These are phyloP conservation scores for Pichia sp. DNA, from an alignment of 1,139 yeast species.

Conservation along the genomic window DNA sequence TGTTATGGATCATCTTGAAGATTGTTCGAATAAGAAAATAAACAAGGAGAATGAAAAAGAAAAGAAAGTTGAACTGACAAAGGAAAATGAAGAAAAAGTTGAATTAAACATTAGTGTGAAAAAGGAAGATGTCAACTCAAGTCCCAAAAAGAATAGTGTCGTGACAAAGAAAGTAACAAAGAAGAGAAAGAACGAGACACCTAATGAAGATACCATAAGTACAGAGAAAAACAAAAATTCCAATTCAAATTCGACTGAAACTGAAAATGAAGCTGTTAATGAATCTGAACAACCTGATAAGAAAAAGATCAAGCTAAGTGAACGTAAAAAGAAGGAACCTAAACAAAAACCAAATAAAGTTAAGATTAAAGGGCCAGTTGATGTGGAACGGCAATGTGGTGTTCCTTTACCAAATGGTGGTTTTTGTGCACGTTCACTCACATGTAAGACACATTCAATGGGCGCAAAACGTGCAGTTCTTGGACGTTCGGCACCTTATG, in stretches of 20 bases:
- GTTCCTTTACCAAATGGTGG: slow-evolving; percentile 91
- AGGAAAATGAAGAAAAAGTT: not conserved
- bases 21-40: slow-evolving; percentile 42
- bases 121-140: slow-evolving; percentile 1
- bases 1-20: slow-evolving; percentile 40
- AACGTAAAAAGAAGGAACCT: slow-evolving; percentile 36
- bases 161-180: slow-evolving; percentile 19
- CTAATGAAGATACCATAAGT: not conserved
- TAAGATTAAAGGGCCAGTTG: slow-evolving; percentile 76
- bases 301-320: slow-evolving; percentile 30
- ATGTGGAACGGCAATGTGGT: slow-evolving; percentile 95
- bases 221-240: no score
- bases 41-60: slow-evolving; percentile 26
- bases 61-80: no score
- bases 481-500: slow-evolving; percentile 91
- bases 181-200: slow-evolving; percentile 10
- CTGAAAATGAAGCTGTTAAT: no score
- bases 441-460: slow-evolving; percentile 98
- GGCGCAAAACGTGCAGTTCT: slow-evolving; percentile 94
- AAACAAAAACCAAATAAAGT: slow-evolving; percentile 34
- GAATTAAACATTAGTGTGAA: not conserved
- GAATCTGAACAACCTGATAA: slow-evolving; percentile 15
- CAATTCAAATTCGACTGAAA: no score
- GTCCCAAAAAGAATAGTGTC: slow-evolving; percentile 17
- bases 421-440: slow-evolving; percentile 86